These are phyloP conservation scores for Diospyros lotus DNA, from an alignment of 148 eudicot species.

Conservation along the genomic window DNA sequence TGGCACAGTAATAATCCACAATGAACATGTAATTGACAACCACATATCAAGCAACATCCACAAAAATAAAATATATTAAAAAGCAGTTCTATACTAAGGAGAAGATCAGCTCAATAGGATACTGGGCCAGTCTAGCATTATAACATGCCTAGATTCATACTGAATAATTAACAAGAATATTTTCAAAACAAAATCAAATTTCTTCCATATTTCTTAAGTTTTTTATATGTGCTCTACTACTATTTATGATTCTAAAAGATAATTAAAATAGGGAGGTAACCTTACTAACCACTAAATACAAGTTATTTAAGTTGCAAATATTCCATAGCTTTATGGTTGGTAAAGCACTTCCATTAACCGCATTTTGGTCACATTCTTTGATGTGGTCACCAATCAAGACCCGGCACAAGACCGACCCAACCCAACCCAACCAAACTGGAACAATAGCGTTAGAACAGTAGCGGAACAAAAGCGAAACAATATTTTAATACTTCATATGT, in stretches of 20 bases:
- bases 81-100: background rate
- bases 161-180: background rate
- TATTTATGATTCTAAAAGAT: background rate
- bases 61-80: background rate
- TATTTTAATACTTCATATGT: too few relatives aligned
- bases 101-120: constrained; percentile 1
- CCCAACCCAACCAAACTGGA: too few relatives aligned
- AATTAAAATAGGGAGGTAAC: background rate
- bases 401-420: too few relatives aligned
- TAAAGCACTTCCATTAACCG: too few relatives aligned
- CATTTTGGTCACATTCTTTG: too few relatives aligned
- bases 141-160: background rate
- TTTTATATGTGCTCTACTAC: background rate
- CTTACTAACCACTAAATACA: too few relatives aligned
- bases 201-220: background rate
- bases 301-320: too few relatives aligned
- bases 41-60: background rate
- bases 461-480: too few relatives aligned
- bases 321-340: too few relatives aligned
- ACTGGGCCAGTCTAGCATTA: background rate
- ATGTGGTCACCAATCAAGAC: too few relatives aligned
- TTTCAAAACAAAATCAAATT: background rate
- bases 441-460: too few relatives aligned
- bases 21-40: background rate
- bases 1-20: background rate